Base-by-base conservation (phyloP, 257 asterid genomes). In the Plantago ovata region DNA sequence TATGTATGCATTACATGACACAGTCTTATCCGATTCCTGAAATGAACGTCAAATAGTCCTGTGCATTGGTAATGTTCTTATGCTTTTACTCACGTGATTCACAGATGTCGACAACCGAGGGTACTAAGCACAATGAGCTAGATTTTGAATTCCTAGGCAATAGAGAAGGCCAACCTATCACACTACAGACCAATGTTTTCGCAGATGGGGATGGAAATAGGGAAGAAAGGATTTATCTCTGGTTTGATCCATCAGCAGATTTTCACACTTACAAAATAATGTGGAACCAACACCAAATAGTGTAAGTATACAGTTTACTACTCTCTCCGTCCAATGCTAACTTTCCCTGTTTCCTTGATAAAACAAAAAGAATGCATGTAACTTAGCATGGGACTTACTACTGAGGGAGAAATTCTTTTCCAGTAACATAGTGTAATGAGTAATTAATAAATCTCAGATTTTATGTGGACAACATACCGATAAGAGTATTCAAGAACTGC, bases 111-210 rank as follows among this genome's bases (percentile, higher is more conserved):
- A 81, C 96, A 13, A 10, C 46, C 49, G 19, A 3, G 15, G 13
- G 67, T 0, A 14, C 46, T 4, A 45, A 41, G 3, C 89, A 79
- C 57, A 91, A 85, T n/a, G 96, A 89, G 69, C 22, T 85, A 13
- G 95, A 89, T 61, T 54, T 83, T 10, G 96, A 89, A 46, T 85
- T 89, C 71, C 68, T 89, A 68, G 96, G 96, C 18, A 72, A 85
- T 38, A 73, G 28, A 62, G 81, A 72, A 65, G 95, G 94, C 0
- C 71, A 79, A 61, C 91, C 87, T 11, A 64, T 69, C 23, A 72
- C 69, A 13, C 13, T 89, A 9, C 94, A 89, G 38, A 85, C 95
- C 10, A 85, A 89, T 43, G 80, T 89, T 33, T 85, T 60, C 49
- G 67, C 60, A 14, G 58, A 76, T 23, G 95, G 96, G n/a, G 1